phyloP scores from a whole-genome alignment of 176 grass and related monocot species.

The Musa schizocarpa region DNA sequence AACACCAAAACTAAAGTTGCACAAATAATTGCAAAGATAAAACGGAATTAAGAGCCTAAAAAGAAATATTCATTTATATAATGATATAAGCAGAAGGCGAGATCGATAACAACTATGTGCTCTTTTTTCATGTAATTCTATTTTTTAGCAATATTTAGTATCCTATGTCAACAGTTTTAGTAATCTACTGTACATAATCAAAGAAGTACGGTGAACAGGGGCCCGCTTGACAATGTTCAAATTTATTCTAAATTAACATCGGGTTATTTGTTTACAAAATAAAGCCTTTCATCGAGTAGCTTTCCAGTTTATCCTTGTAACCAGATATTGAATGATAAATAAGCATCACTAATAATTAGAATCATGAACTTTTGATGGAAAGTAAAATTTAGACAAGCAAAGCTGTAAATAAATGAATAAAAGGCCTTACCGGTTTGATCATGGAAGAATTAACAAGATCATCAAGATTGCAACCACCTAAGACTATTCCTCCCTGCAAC shows the following conservation, averaged over 20 bases:
- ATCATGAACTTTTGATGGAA: not conserved
- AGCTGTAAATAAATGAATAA: not conserved
- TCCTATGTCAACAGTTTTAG: too few species aligned
- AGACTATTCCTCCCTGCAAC: slow-evolving; percentile 42
- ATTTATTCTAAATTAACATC: not conserved
- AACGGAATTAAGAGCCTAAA: too few species aligned
- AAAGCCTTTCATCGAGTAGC: not conserved
- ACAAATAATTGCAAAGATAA: too few species aligned
- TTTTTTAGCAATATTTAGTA: too few species aligned
- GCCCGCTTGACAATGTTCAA: not conserved
- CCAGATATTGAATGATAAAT: not conserved
- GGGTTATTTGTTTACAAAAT: not conserved
- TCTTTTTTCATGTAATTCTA: too few species aligned
- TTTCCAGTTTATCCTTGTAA: not conserved
- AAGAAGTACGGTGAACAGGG: too few species aligned
- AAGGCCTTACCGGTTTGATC: slow-evolving; percentile 65
- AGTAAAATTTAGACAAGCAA: not conserved
- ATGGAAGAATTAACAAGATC: slow-evolving; percentile 64
- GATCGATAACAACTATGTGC: too few species aligned
- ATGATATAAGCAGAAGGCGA: too few species aligned
- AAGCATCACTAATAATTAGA: not conserved
- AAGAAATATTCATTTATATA: too few species aligned
- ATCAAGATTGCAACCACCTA: slow-evolving; percentile 54
- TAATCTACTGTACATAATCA: too few species aligned
- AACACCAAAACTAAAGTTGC: too few species aligned